A percentile compares a stretch with the other conserved stretches of the same genome.
Evolutionary conservation across 305 asterid genomes (phyloP).

Genomic region (Rubia tinctorum): DNA sequence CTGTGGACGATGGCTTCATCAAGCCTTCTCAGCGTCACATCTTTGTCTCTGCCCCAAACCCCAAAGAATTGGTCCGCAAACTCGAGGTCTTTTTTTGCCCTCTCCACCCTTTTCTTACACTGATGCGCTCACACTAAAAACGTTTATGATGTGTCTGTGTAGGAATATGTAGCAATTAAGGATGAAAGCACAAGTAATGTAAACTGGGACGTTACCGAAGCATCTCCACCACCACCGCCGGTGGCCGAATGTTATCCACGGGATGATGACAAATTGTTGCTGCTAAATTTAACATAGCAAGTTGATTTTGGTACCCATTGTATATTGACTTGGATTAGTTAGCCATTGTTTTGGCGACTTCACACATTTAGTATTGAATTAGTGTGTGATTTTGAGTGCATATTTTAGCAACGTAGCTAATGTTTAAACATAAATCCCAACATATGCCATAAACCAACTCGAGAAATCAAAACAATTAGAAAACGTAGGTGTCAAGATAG

Average conservation of each 20-base stretch:
- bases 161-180: too few relatives aligned
- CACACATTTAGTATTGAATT: not conserved
- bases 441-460: too few relatives aligned
- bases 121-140: too few relatives aligned
- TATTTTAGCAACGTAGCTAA: too few relatives aligned
- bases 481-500: too few relatives aligned
- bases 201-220: not conserved
- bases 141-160: too few relatives aligned
- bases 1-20: constrained; percentile 82
- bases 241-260: not conserved
- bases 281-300: not conserved
- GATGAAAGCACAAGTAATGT: too few relatives aligned
- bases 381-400: not conserved
- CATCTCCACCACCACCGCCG: not conserved
- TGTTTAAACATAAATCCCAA: too few relatives aligned
- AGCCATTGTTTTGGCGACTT: not conserved
- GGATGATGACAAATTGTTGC: not conserved
- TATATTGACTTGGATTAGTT: too few relatives aligned
- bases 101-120: too few relatives aligned
- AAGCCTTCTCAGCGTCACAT: constrained; percentile 58
- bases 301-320: too few relatives aligned
- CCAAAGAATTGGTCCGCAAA: constrained; percentile 63
- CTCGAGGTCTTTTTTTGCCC: constrained; percentile 45
- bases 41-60: constrained; percentile 63
- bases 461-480: too few relatives aligned